Base-by-base conservation (phyloP, 2,329 filamentous ascomycete genomes). In the Beauveria scarabaeidicola region DNA sequence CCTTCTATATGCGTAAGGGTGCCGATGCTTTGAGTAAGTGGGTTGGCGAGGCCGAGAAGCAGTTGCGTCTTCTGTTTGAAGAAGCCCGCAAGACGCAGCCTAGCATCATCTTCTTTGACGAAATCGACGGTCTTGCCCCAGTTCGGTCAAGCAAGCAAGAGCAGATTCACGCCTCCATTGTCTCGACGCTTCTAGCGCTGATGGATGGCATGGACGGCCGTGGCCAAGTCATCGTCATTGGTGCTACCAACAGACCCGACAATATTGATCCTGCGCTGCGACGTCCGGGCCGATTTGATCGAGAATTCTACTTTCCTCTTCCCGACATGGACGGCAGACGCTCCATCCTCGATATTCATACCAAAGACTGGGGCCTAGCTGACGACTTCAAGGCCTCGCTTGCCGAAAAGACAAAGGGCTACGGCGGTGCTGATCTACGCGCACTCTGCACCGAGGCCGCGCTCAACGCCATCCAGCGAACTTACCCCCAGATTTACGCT, bases 191-290 rank as follows among this genome's bases (percentile, higher is more conserved):
- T n/a, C 78, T 97, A 61, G 92, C 92, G 1, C 75, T 97, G 67
- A 97, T 97, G 92, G 92, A 97, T 72, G 92, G 92, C 63, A 97
- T 97, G 92, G 93, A 97, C 69, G 92, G 91, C n/a, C 87, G 92
- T 70, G 93, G 93, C 32, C 94, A 99, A 73, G 94, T 99, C 62
- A 96, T 99, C 70, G 92, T 99, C 40, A 97, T 99, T 68, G 94
- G 94, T 65, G 94, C 94, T n/a, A 99, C 93, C 61, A 99, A 99
- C 72, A 86, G 93, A 64, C 93, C 94, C 0, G 93, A 97, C 73
- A 96, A 94, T 56, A 92, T 99, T 63, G 93, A 99, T 72, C 93
- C 93, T 65, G 93, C 93, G n/a, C 81, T 99, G 61, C 88, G 94
- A 62, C 87, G 93, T 54, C 93, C 94, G 21, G 95, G 94, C 47